phyloP scores from a whole-genome alignment of 768 basidiomycete genomes.

The Tricholoma terreum region DNA sequence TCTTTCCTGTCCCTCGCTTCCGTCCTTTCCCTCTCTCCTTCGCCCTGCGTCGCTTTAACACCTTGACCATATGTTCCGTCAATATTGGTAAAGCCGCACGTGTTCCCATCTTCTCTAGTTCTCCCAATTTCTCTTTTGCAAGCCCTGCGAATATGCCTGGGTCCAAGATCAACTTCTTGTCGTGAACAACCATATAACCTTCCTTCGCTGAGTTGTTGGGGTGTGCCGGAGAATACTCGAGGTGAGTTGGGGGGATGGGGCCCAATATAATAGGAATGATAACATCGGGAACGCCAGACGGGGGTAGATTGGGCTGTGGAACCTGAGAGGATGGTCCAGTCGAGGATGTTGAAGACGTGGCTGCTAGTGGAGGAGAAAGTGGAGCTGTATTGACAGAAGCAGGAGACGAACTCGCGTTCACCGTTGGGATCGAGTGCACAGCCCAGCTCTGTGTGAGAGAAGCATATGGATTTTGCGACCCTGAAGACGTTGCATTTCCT shows the following conservation, averaged over 20 bases:
- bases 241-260: slow-evolving; percentile 63
- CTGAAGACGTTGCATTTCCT: slow-evolving; percentile 22
- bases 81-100: slow-evolving; percentile 78
- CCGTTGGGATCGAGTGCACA: slow-evolving; percentile 23
- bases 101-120: slow-evolving; percentile 78
- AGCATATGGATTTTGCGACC: slow-evolving; percentile 39
- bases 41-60: slow-evolving; percentile 70
- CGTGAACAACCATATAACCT: slow-evolving; percentile 76
- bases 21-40: slow-evolving; percentile 37
- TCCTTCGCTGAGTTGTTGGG: slow-evolving; percentile 49
- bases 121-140: slow-evolving; percentile 65
- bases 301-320: slow-evolving; percentile 14
- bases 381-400: slow-evolving; percentile 29
- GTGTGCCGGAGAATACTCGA: slow-evolving; percentile 46
- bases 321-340: slow-evolving; percentile 26
- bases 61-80: slow-evolving; percentile 82
- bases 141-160: slow-evolving; percentile 82
- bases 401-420: slow-evolving; percentile 17
- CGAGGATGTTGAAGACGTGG: slow-evolving; percentile 20
- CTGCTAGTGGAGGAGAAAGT: slow-evolving; percentile 21
- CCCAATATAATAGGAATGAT: slow-evolving; percentile 77
- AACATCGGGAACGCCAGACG: slow-evolving; percentile 46
- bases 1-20: slow-evolving; percentile 27
- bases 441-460: slow-evolving; percentile 26
- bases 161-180: slow-evolving; percentile 80